These are phyloP conservation scores for Coemansia reversa DNA, from an alignment of 192 early-diverging fungal genomes.

Conservation along the genomic window DNA sequence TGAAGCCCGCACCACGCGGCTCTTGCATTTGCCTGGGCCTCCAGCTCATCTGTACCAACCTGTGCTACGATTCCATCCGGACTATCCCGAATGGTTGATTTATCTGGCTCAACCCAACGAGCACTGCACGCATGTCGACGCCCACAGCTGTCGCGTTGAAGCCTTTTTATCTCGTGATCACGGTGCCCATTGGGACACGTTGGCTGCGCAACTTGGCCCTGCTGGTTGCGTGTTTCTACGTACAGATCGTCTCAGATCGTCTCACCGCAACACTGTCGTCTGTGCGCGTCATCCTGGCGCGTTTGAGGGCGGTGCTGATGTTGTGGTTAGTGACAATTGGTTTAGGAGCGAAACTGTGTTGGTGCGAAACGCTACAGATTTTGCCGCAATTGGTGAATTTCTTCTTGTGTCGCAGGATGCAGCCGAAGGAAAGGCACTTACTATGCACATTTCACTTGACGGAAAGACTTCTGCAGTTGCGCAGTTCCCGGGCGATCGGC, in stretches of 20 bases:
- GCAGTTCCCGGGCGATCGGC: slow-evolving; percentile 74
- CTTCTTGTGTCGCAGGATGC: slow-evolving; percentile 70
- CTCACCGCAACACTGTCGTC: slow-evolving; percentile 63
- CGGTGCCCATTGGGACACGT: slow-evolving; percentile 65
- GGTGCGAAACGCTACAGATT: slow-evolving; percentile 74
- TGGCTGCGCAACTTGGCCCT: slow-evolving; percentile 43
- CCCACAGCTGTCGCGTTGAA: slow-evolving; percentile 64
- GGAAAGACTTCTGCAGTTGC: slow-evolving; percentile 67
- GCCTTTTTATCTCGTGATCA: slow-evolving; percentile 70
- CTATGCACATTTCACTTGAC: slow-evolving; percentile 70
- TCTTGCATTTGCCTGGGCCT: slow-evolving; percentile 57
- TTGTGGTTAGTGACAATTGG: slow-evolving; percentile 63
- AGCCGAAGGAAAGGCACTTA: slow-evolving; percentile 48
- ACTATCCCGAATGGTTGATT: slow-evolving; percentile 76
- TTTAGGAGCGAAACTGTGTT: slow-evolving; percentile 53
- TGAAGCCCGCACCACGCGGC: slow-evolving; percentile 56
- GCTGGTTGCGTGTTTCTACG: slow-evolving; percentile 48
- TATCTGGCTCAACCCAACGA: slow-evolving; percentile 63
- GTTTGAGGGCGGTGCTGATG: slow-evolving; percentile 39
- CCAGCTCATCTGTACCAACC: slow-evolving; percentile 64
- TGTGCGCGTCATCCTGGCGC: slow-evolving; percentile 64
- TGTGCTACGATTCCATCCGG: slow-evolving; percentile 81
- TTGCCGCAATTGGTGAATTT: slow-evolving; percentile 75
- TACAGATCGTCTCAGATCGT: slow-evolving; percentile 53
- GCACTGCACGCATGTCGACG: slow-evolving; percentile 49